These are phyloP conservation scores for Vanilla planifolia DNA, from an alignment of 106 monocot species.

Conservation along the genomic window DNA sequence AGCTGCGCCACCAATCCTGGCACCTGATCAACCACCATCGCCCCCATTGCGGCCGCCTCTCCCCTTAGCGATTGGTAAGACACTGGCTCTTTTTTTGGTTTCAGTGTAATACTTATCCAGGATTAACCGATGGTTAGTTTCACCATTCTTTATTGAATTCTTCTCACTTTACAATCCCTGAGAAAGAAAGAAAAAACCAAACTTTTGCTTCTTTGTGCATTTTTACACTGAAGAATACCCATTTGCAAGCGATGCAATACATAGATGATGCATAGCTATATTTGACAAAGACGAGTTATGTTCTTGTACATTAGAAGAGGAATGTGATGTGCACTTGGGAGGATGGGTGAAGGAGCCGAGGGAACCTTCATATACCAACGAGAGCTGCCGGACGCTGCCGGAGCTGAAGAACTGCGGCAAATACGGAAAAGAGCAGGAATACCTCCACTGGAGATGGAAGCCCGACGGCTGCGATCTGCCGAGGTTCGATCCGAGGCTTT, in stretches of 20 bases:
- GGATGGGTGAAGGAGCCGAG: slow-evolving; percentile 26
- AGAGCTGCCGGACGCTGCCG: slow-evolving; percentile 30
- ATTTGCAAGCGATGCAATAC: background rate
- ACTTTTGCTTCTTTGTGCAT: too few relatives aligned
- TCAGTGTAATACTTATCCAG: too few relatives aligned
- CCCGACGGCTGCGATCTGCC: slow-evolving; percentile 36
- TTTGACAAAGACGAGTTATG: background rate
- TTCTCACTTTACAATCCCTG: too few relatives aligned
- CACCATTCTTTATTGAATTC: too few relatives aligned
- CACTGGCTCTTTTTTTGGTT: background rate
- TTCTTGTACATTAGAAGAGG: background rate
- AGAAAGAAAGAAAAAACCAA: background rate
- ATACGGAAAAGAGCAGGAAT: slow-evolving; percentile 32
- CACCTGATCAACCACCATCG: too few relatives aligned
- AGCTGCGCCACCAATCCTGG: too few relatives aligned
- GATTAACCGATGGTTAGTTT: too few relatives aligned
- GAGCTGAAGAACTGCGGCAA: slow-evolving; percentile 26
- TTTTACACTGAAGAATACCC: too few relatives aligned
- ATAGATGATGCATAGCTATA: background rate
- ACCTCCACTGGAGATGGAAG: slow-evolving; percentile 46
- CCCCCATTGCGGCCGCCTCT: too few relatives aligned
- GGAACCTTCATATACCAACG: slow-evolving; percentile 13
- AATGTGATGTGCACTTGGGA: slow-evolving; percentile 24
- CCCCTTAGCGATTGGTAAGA: background rate
- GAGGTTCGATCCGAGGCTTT: slow-evolving; percentile 19